A percentile compares a stretch with the other conserved stretches of the same genome.
Evolutionary conservation across 1,284 basidiomycete genomes (phyloP).

Genomic region (Athelia psychrophila): DNA sequence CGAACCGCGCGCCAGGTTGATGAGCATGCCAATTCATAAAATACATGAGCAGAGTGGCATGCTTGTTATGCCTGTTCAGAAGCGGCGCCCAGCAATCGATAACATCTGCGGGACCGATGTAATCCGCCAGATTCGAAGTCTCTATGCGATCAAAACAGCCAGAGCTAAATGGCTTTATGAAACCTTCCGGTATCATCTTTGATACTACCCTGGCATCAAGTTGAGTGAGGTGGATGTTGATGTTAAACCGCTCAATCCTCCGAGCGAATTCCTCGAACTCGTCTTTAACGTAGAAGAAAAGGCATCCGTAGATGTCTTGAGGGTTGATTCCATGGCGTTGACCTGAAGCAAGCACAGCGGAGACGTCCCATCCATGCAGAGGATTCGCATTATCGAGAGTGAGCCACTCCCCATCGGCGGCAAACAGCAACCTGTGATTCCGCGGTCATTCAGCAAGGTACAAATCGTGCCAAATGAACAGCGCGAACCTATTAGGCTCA

Average conservation of each 20-base stretch:
- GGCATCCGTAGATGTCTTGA: slow-evolving; percentile 37
- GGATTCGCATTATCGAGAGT: slow-evolving; percentile 29
- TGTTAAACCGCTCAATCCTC: slow-evolving; percentile 32
- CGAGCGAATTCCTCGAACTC: slow-evolving; percentile 36
- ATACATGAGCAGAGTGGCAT: not conserved
- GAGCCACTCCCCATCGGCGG: slow-evolving; percentile 36
- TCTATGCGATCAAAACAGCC: not conserved
- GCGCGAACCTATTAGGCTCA: not conserved
- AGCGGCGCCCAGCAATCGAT: not conserved
- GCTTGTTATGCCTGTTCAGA: not conserved
- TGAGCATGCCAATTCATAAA: too few species aligned
- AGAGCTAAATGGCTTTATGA: not conserved
- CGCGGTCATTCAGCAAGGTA: too few species aligned
- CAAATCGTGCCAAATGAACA: too few species aligned
- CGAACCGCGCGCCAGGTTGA: too few species aligned
- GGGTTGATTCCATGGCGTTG: slow-evolving; percentile 28
- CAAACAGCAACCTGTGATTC: slow-evolving; percentile 21
- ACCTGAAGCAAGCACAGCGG: slow-evolving; percentile 28
- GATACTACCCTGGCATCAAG: not conserved
- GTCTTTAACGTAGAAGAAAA: slow-evolving; percentile 43
- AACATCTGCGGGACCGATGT: not conserved
- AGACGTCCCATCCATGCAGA: slow-evolving; percentile 35
- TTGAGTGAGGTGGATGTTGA: slow-evolving; percentile 32
- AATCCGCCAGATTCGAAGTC: not conserved
- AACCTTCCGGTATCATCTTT: not conserved